These are phyloP conservation scores for Chaetomiaceae sp. DNA, from an alignment of 2,329 filamentous ascomycete genomes.

Conservation along the genomic window DNA sequence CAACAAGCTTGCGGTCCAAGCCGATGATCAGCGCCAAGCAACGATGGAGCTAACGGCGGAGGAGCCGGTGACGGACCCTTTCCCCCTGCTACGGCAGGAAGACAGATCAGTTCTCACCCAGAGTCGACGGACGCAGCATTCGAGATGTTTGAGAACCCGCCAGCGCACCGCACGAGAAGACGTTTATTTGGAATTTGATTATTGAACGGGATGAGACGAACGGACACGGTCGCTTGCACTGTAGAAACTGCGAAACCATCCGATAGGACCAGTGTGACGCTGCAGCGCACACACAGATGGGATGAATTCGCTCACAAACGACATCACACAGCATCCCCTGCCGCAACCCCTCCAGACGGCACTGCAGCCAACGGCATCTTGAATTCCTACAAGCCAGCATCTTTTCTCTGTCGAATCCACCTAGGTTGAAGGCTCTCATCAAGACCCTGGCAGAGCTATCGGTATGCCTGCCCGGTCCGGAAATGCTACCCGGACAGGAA, in stretches of 20 bases:
- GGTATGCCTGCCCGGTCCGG: slow-evolving; percentile 16
- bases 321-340: background rate
- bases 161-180: background rate
- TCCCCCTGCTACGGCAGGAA: slow-evolving; percentile 4
- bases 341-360: background rate
- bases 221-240: slow-evolving; percentile 5
- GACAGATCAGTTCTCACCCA: background rate
- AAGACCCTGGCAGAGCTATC: slow-evolving; percentile 14
- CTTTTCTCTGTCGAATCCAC: background rate
- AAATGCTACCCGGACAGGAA: slow-evolving; percentile 17
- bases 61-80: slow-evolving; percentile 6
- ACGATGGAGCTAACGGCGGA: slow-evolving; percentile 8
- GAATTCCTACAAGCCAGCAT: background rate
- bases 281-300: background rate
- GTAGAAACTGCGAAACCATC: slow-evolving; percentile 1
- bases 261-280: slow-evolving; percentile 1
- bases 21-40: slow-evolving; percentile 20
- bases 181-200: background rate
- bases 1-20: slow-evolving; percentile 12
- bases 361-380: slow-evolving; percentile 4
- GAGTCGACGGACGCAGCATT: background rate
- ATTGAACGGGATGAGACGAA: slow-evolving; percentile 4
- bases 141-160: background rate
- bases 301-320: background rate
- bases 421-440: background rate